phyloP scores from a whole-genome alignment of 2,329 filamentous ascomycete genomes.

The Ophiostoma triangulosporum region DNA sequence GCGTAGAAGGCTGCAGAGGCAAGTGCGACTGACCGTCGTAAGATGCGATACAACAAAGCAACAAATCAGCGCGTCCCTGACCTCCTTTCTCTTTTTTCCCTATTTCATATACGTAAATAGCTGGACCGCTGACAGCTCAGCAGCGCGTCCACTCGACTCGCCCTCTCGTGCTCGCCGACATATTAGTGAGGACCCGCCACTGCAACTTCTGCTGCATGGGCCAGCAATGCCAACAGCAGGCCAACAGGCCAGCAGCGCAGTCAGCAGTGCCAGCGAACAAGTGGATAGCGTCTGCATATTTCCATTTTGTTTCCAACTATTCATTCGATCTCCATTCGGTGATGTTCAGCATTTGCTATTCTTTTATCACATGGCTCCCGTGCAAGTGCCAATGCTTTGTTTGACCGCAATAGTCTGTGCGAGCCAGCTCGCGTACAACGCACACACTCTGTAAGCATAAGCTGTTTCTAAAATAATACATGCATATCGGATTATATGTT shows the following conservation, averaged over 20 bases:
- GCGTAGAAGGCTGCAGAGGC: background rate
- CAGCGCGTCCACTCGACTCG: background rate
- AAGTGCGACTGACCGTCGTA: background rate
- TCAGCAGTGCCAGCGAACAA: constrained; percentile 1
- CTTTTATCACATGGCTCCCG: too few species aligned
- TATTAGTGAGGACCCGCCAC: background rate
- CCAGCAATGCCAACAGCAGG: background rate
- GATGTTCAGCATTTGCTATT: background rate
- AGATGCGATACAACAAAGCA: background rate
- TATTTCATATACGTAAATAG: background rate
- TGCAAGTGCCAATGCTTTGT: too few species aligned
- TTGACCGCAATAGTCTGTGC: background rate
- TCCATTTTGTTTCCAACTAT: background rate
- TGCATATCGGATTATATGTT: too few species aligned
- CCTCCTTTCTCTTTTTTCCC: background rate
- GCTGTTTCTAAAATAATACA: too few species aligned
- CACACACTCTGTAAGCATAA: background rate
- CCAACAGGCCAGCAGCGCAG: background rate
- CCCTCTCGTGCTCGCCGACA: background rate
- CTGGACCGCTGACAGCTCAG: background rate
- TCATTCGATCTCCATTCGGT: background rate
- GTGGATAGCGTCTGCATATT: constrained; percentile 2
- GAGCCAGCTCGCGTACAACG: background rate
- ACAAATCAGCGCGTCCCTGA: background rate
- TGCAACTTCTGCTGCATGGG: background rate